Base-by-base conservation (phyloP, 23 red algal species). In the Agarophyton chilense region DNA sequence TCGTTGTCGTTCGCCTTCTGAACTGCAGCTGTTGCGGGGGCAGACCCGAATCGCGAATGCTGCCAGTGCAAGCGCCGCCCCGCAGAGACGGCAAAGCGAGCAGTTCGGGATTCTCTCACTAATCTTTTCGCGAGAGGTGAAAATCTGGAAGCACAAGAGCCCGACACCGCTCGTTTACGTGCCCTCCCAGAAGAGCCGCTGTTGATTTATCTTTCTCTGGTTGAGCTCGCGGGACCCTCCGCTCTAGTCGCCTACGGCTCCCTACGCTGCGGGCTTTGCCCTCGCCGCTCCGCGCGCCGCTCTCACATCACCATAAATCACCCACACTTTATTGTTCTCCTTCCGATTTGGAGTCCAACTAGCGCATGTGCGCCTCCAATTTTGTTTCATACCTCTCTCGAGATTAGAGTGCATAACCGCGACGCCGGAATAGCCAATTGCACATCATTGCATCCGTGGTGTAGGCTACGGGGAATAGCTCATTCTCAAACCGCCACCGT, bases 1-100 rank as follows among this genome's bases (percentile, higher is more conserved):
- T 19, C 29, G 46, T 22, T 29, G 14, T 39, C 43, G 68, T 52
- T 14, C 22, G 12, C 68, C 64, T n/a, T 19, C 72, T 58, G 50
- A 88, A 5, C 31, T 75, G 10, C 51, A 60, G 28, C 22, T 28
- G 18, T 1, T 88, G 14, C 51, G 68, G 10, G 67, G 49, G 2
- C 84, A 88, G 55, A 88, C 84, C 1, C 68, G 19, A 22, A 64
- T 57, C 40, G 42, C 84, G 14, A 76, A 88, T 44, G 44, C 70
- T 43, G 50, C 44, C 2, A 62, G 10, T 10, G 84, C 84, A n/a
- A 77, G 65, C 61, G 70, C 44, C 19, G 52, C 84, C 14, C 11
- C 77, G 0, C 9, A 75, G 40, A 11, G 43, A 42, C 0, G 61
- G 24, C 84, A 76, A 50, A 45, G 17, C 2, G 84, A 88, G 47